These are phyloP conservation scores for Fistulifera pelliculosa DNA, from an alignment of 108 stramenopile genomes.

Conservation along the genomic window DNA sequence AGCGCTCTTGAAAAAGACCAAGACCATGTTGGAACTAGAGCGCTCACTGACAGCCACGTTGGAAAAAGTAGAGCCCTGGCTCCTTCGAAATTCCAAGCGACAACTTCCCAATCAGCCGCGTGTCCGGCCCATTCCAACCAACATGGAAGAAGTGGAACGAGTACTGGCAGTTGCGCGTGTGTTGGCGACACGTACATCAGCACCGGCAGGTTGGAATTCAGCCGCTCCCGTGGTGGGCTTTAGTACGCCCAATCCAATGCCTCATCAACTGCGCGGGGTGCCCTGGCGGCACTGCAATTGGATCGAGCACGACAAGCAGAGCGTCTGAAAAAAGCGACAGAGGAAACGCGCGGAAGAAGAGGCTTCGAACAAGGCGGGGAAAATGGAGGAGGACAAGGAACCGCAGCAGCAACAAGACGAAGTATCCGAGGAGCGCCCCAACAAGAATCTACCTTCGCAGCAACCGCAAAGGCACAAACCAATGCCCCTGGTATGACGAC, in stretches of 20 bases:
- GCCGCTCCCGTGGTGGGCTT: constrained; percentile 70
- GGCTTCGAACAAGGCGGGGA: constrained; percentile 13
- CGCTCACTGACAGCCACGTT: constrained; percentile 62
- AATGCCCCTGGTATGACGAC: constrained; percentile 1
- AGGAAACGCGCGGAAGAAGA: constrained; percentile 33
- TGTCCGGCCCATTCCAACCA: constrained; percentile 49
- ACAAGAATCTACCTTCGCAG: constrained; percentile 8
- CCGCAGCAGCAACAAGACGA: constrained; percentile 23
- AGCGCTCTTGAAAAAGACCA: constrained; percentile 6
- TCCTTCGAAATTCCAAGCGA: constrained; percentile 12
- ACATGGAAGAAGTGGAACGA: constrained; percentile 43
- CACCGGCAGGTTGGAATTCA: constrained; percentile 81
- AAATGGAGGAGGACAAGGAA: constrained; percentile 11
- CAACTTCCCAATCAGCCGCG: constrained; percentile 13
- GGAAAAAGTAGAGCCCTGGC: constrained; percentile 43
- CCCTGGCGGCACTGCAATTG: constrained; percentile 70
- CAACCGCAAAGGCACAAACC: constrained; percentile 9
- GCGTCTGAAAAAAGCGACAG: constrained; percentile 36
- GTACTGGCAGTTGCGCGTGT: constrained; percentile 64
- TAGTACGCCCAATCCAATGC: constrained; percentile 74
- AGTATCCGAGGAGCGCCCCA: constrained; percentile 7
- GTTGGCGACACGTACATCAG: constrained; percentile 59
- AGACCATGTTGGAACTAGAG: constrained; percentile 50
- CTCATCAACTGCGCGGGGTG: constrained; percentile 79
- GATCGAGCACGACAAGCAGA: constrained; percentile 38